Conservation (phyloP, 257 asterid species). For the Coffea eugenioides region DNA sequence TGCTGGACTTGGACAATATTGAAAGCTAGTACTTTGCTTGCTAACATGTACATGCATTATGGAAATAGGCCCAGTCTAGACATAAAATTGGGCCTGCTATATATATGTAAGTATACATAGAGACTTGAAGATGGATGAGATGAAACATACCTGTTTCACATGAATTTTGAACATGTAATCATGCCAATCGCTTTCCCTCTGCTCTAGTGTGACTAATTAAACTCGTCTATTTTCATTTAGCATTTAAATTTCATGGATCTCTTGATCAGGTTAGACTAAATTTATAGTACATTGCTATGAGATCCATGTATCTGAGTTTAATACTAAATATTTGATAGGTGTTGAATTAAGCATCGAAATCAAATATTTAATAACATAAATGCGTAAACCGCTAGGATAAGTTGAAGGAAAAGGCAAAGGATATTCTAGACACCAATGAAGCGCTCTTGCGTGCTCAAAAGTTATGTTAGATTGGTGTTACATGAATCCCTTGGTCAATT, state of each 20-base stretch:
- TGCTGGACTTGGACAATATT: neutral
- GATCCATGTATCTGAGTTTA: neutral
- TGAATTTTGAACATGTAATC: neutral
- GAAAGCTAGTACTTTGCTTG: neutral
- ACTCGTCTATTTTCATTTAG: neutral
- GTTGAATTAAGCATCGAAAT: neutral
- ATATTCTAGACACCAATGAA: neutral
- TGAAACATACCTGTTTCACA: neutral
- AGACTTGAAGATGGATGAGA: neutral
- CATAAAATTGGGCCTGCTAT: neutral
- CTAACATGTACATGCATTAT: neutral
- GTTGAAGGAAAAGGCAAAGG: neutral
- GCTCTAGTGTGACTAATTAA: neutral
- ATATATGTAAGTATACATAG: neutral
- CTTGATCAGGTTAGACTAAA: neutral
- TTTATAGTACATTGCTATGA: neutral
- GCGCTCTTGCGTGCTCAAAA: neutral
- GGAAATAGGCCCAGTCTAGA: neutral
- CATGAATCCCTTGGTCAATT: neutral
- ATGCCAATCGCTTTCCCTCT: neutral
- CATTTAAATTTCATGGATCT: neutral
- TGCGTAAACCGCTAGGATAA: neutral
- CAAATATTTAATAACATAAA: neutral
- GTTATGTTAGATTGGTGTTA: constrained; percentile 8
- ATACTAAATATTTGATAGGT: neutral